phyloP scores from a whole-genome alignment of 768 basidiomycete genomes.

The Sutorius australiensis region DNA sequence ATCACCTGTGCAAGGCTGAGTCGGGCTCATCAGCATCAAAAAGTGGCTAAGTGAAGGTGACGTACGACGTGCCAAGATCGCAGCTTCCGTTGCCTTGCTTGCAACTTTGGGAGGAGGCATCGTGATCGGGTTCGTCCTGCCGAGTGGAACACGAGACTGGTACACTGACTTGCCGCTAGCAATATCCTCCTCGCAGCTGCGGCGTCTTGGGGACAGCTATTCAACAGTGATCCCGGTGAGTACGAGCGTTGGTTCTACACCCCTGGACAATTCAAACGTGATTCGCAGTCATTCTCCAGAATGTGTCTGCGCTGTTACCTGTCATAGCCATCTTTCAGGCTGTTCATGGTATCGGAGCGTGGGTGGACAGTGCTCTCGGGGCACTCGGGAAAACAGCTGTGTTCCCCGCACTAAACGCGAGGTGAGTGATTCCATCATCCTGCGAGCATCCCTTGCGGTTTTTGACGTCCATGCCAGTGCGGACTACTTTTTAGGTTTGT shows the following conservation, averaged over 20 bases:
- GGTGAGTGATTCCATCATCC: slow-evolving; percentile 8
- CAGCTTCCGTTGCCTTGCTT: slow-evolving; percentile 15
- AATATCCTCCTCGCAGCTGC: slow-evolving; percentile 42
- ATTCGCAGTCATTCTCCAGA: slow-evolving; percentile 36
- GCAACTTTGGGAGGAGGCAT: slow-evolving; percentile 14
- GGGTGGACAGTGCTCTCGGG: slow-evolving; percentile 17
- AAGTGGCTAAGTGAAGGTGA: slow-evolving; percentile 22
- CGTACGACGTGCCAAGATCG: slow-evolving; percentile 15
- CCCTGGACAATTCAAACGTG: background rate
- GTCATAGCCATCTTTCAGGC: slow-evolving; percentile 28
- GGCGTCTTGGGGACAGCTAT: slow-evolving; percentile 51
- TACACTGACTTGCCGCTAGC: slow-evolving; percentile 22
- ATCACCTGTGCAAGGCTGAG: background rate
- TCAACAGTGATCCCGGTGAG: slow-evolving; percentile 51
- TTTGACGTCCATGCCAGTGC: slow-evolving; percentile 9
- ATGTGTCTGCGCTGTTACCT: slow-evolving; percentile 53
- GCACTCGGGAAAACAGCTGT: slow-evolving; percentile 19
- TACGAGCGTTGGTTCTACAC: background rate
- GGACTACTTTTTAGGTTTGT: slow-evolving; percentile 32
- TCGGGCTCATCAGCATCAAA: slow-evolving; percentile 13
- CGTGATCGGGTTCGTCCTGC: slow-evolving; percentile 6
- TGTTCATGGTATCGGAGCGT: slow-evolving; percentile 20
- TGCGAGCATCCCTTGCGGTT: background rate
- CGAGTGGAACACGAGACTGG: background rate
- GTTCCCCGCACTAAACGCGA: slow-evolving; percentile 22